Conservation (phyloP, 805 yeast genomes). For the Lipomyces anomalus region DNA sequence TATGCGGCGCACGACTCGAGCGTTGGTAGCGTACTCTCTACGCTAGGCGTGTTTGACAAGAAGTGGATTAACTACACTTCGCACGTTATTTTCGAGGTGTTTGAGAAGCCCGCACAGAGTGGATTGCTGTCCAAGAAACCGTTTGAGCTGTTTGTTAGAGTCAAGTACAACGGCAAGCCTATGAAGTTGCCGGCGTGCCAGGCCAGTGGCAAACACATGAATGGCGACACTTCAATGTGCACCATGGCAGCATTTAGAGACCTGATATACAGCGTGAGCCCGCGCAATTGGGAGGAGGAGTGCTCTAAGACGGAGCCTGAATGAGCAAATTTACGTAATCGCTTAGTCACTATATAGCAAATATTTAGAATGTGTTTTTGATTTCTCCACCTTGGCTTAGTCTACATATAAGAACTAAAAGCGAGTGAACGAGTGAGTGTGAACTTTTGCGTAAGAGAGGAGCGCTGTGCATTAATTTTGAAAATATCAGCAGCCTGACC, state of each 20-base stretch:
- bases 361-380: too few relatives aligned
- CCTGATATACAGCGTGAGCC: conserved; percentile 2
- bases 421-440: too few relatives aligned
- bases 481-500: too few relatives aligned
- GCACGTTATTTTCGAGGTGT: conserved; percentile 21
- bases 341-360: too few relatives aligned
- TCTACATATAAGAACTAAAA: too few relatives aligned
- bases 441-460: too few relatives aligned
- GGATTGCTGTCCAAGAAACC: not conserved
- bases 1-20: conserved; percentile 26
- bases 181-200: conserved; percentile 18
- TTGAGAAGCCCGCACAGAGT: conserved; percentile 4
- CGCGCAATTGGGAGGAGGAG: conserved; percentile 5
- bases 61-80: conserved; percentile 24
- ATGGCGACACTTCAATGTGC: conserved; percentile 11
- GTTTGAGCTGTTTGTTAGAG: conserved; percentile 10
- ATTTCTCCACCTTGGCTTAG: too few relatives aligned
- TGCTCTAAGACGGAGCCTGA: too few relatives aligned
- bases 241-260: conserved; percentile 9
- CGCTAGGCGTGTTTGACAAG: conserved; percentile 22
- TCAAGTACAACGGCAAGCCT: conserved; percentile 22
- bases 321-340: too few relatives aligned
- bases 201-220: conserved; percentile 5
- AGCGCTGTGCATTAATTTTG: too few relatives aligned
- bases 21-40: conserved; percentile 21